Conservation (phyloP, 2,329 filamentous ascomycete species). For the Pleurostoma richardsiae region DNA sequence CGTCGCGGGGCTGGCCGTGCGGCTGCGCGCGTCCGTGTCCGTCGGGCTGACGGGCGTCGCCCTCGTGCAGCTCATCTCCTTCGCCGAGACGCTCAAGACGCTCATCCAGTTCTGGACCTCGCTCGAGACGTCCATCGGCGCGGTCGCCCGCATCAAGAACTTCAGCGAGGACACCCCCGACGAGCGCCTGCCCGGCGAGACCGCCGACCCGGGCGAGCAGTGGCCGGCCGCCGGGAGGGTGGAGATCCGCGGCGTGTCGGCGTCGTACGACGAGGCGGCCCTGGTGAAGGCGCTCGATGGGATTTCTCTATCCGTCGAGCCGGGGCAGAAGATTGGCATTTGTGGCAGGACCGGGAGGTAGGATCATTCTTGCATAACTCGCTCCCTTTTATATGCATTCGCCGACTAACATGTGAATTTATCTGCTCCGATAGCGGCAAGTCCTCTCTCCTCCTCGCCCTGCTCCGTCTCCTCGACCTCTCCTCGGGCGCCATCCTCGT, state of each 20-base stretch:
- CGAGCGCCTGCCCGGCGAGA: conserved; percentile 18
- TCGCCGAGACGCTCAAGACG: conserved; percentile 12
- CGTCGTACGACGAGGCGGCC: conserved; percentile 15
- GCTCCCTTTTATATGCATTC: not conserved
- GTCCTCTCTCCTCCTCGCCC: conserved; percentile 23
- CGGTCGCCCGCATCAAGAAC: conserved; percentile 21
- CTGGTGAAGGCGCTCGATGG: conserved; percentile 15
- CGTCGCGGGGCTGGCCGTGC: conserved; percentile 20
- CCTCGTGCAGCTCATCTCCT: conserved; percentile 14
- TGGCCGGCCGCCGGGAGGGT: conserved; percentile 27
- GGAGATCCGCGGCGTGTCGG: conserved; percentile 22
- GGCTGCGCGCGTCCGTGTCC: conserved; percentile 10
- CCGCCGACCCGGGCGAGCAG: conserved; percentile 10
- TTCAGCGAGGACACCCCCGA: conserved; percentile 17
- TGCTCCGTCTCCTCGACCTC: conserved; percentile 42
- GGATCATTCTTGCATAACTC: not conserved
- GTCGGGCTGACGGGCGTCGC: conserved; percentile 2
- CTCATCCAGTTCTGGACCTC: conserved; percentile 22
- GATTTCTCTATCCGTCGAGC: conserved; percentile 17
- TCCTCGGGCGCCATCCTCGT: conserved; percentile 35
- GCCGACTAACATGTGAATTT: too few relatives aligned
- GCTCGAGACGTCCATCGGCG: conserved; percentile 24
- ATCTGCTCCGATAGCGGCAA: conserved; percentile 13
- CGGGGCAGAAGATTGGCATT: conserved; percentile 26
- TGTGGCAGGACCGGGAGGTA: conserved; percentile 26